Percentiles rank a stretch among this genome's conserved stretches.
These are phyloP conservation scores for Penicillium ochrochloron DNA, from an alignment of 495 filamentous ascomycete species.

Conservation along the genomic window DNA sequence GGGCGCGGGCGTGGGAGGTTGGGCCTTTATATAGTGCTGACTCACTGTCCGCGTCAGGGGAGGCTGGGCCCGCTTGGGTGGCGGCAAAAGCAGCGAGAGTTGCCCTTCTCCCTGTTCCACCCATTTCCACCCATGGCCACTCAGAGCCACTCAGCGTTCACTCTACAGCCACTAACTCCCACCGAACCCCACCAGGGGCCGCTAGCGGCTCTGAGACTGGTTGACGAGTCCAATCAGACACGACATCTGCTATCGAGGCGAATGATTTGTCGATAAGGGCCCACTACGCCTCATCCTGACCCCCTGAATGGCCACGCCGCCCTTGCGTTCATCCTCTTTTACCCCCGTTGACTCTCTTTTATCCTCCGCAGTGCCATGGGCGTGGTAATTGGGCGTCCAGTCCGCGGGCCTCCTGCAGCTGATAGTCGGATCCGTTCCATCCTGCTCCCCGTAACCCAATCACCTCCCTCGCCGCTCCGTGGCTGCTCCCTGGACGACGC, in stretches of 20 bases:
- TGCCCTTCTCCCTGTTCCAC: slow-evolving; percentile 23
- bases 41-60: slow-evolving; percentile 44
- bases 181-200: slow-evolving; percentile 1
- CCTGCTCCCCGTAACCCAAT: slow-evolving; percentile 38
- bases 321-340: slow-evolving; percentile 30
- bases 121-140: slow-evolving; percentile 39
- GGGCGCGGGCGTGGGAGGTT: slow-evolving; percentile 47
- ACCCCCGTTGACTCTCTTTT: slow-evolving; percentile 27
- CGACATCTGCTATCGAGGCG: not conserved
- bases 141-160: not conserved
- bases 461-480: slow-evolving; percentile 30
- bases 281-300: slow-evolving; percentile 15
- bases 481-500: slow-evolving; percentile 39
- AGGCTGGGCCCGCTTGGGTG: slow-evolving; percentile 45
- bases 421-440: slow-evolving; percentile 29
- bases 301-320: slow-evolving; percentile 35
- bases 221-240: slow-evolving; percentile 21
- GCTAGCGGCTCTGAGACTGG: slow-evolving; percentile 33
- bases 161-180: slow-evolving; percentile 4
- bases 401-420: slow-evolving; percentile 41
- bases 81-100: slow-evolving; percentile 50
- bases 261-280: slow-evolving; percentile 19
- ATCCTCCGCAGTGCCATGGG: slow-evolving; percentile 39
- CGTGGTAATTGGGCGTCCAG: slow-evolving; percentile 38
- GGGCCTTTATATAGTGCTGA: slow-evolving; percentile 55